These are phyloP conservation scores for Clarkia xantiana DNA, from an alignment of 345 rosid genomes.

Conservation along the genomic window DNA sequence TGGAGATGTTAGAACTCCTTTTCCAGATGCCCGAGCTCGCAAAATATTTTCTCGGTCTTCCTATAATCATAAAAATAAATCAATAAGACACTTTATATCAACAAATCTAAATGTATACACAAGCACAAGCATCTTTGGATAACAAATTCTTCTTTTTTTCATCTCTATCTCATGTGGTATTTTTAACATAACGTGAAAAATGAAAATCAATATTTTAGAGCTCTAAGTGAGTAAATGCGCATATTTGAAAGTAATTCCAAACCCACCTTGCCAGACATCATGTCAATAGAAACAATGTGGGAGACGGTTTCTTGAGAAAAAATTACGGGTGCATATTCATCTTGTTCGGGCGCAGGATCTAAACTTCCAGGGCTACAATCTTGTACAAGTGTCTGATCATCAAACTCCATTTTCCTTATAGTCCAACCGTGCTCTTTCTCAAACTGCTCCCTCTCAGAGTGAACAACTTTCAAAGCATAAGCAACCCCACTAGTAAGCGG, in stretches of 20 bases:
- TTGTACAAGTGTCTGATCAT: constrained; percentile 65
- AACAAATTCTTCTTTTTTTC: no score
- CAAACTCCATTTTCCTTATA: constrained; percentile 62
- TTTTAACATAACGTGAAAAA: no score
- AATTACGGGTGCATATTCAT: constrained; percentile 95
- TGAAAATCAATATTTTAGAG: no score
- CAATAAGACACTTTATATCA: no score
- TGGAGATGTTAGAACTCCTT: constrained; percentile 92
- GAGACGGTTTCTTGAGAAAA: constrained; percentile 92
- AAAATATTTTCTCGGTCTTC: constrained; percentile 90
- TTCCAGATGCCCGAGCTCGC: constrained; percentile 88
- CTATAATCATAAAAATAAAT: no score
- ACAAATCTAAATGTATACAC: no score
- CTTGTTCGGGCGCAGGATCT: constrained; percentile 71
- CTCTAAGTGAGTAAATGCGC: no score
- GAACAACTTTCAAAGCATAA: constrained; percentile 82
- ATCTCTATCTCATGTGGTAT: no score
- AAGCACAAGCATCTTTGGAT: no score
- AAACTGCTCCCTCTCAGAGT: constrained; percentile 77
- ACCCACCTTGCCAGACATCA: constrained; percentile 88
- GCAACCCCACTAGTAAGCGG: constrained; percentile 96
- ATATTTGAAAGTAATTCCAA: not conserved
- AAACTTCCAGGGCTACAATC: constrained; percentile 35
- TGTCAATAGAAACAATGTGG: constrained; percentile 71
- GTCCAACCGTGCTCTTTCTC: constrained; percentile 90